phyloP scores from a whole-genome alignment of 805 yeast genomes.

The Candida endomychidarum region DNA sequence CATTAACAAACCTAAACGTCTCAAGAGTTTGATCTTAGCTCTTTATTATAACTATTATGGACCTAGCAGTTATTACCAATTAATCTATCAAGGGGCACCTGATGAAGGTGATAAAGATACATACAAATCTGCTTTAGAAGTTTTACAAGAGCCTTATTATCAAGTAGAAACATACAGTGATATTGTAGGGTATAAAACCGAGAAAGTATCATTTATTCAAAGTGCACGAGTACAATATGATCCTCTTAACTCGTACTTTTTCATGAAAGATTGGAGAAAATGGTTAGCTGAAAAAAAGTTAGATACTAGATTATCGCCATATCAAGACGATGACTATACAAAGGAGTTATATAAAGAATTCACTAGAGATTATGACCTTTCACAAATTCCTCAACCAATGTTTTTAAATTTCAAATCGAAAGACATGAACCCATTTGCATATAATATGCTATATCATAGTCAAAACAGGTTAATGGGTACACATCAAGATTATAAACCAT shows the following conservation, averaged over 20 bases:
- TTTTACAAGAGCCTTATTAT: constrained; percentile 34
- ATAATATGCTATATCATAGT: constrained; percentile 13
- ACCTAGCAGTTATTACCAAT: constrained; percentile 24
- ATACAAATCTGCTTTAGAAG: constrained; percentile 36
- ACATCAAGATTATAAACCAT: constrained; percentile 15
- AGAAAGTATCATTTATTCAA: constrained; percentile 21
- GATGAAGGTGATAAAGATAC: constrained; percentile 40
- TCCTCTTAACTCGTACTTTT: constrained; percentile 17
- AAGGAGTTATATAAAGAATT: constrained; percentile 22
- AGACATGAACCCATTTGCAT: constrained; percentile 29
- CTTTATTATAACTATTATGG: constrained; percentile 37
- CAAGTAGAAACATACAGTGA: constrained; percentile 21
- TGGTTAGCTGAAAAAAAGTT: constrained; percentile 23
- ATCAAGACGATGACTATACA: constrained; percentile 28
- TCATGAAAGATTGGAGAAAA: constrained; percentile 24
- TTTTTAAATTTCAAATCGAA: constrained; percentile 36
- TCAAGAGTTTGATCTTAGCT: constrained; percentile 29
- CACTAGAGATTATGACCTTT: background rate
- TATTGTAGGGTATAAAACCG: constrained; percentile 12
- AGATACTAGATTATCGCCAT: constrained; percentile 33
- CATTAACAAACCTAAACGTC: constrained; percentile 33
- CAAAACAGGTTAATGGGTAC: constrained; percentile 25
- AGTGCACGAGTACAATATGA: constrained; percentile 34
- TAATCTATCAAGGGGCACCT: constrained; percentile 36
- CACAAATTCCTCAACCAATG: constrained; percentile 22